Conservation (phyloP, 257 asterid genomes). For the Solanum bukasovii region DNA sequence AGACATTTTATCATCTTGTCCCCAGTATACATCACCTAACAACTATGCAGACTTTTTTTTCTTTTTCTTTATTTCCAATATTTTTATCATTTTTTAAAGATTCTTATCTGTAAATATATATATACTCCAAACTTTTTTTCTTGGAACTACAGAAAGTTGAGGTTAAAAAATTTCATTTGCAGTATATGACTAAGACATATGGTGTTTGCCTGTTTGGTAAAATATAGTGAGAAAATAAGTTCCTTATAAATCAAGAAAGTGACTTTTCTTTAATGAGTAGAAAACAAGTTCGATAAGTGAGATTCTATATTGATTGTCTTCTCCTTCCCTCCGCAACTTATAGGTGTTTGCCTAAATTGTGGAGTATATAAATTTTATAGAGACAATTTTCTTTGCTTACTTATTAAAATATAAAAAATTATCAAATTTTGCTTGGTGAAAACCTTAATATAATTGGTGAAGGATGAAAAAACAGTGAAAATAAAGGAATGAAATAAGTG, state of each 20-base stretch:
- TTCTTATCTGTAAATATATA: not conserved
- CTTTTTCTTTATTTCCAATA: not conserved
- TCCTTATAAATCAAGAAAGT: not conserved
- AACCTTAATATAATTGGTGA: not conserved
- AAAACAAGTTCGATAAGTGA: not conserved
- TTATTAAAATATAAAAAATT: not conserved
- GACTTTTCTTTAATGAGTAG: not conserved
- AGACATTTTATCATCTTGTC: conserved; percentile 24
- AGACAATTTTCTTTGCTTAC: not conserved
- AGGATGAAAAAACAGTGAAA: not conserved
- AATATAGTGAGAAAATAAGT: not conserved
- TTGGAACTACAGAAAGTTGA: not conserved
- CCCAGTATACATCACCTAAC: conserved; percentile 30
- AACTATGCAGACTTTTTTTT: conserved; percentile 7
- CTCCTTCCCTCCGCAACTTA: too few species aligned
- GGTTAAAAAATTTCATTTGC: not conserved
- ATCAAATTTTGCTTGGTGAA: not conserved
- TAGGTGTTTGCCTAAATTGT: not conserved
- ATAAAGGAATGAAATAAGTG: not conserved
- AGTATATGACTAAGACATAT: not conserved
- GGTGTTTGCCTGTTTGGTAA: not conserved
- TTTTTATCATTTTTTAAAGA: not conserved
- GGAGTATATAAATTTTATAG: not conserved
- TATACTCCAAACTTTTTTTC: not conserved
- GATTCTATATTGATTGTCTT: not conserved